These are phyloP conservation scores for Eucalyptus camaldulensis DNA, from an alignment of 345 rosid species.

Conservation along the genomic window DNA sequence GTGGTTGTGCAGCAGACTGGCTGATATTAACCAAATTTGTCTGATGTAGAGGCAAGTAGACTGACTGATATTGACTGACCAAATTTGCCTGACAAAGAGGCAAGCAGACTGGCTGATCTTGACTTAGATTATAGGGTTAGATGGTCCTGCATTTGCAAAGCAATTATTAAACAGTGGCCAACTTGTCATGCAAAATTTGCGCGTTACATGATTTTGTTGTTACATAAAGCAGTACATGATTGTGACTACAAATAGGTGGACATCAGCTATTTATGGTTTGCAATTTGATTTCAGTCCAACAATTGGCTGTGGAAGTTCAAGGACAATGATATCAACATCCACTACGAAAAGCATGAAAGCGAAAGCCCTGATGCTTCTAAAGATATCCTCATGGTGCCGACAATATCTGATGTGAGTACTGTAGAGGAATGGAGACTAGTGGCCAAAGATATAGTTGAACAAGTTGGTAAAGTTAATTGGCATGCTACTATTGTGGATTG, in stretches of 20 bases:
- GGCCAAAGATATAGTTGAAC: slow-evolving; percentile 60
- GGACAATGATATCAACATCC: slow-evolving; percentile 39
- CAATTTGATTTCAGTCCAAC: background rate
- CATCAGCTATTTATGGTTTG: background rate
- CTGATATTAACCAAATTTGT: background rate
- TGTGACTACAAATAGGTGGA: background rate
- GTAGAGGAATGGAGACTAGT: slow-evolving; percentile 94
- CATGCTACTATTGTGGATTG: slow-evolving; percentile 83
- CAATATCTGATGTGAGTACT: slow-evolving; percentile 94
- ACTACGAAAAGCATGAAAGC: slow-evolving; percentile 63
- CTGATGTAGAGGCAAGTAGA: background rate
- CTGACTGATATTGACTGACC: background rate
- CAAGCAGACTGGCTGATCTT: background rate
- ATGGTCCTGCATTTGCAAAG: background rate
- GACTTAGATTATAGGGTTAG: background rate
- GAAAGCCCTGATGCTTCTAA: slow-evolving; percentile 36
- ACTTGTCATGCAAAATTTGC: background rate
- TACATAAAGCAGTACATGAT: background rate
- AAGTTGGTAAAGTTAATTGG: slow-evolving; percentile 40
- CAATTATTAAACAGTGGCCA: background rate
- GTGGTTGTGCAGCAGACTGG: background rate
- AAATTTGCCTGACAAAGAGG: background rate
- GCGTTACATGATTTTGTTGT: background rate
- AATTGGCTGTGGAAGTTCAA: slow-evolving; percentile 51
- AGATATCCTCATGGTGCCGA: slow-evolving; percentile 74